These are phyloP conservation scores for Mortierella alpina DNA, from an alignment of 192 early-diverging fungal species.

Conservation along the genomic window DNA sequence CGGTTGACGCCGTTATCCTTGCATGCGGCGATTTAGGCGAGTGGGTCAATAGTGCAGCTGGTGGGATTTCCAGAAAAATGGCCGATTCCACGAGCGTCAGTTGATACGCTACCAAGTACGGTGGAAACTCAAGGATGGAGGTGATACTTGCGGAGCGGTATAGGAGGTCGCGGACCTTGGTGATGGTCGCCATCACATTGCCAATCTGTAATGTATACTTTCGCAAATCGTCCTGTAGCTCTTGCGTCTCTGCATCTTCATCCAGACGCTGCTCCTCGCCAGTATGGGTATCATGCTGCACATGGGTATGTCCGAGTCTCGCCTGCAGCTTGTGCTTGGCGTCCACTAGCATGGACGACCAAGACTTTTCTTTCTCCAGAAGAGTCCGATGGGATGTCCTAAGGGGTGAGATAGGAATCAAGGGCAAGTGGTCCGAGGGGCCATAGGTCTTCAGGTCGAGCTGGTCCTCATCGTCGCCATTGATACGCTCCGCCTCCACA, in stretches of 20 bases:
- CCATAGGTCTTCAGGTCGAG: conserved; percentile 33
- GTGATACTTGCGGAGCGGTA: conserved; percentile 61
- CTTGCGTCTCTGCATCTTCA: conserved; percentile 7
- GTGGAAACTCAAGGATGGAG: conserved; percentile 64
- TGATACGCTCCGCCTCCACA: conserved; percentile 60
- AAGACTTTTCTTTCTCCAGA: conserved; percentile 59
- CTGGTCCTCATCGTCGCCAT: conserved; percentile 46
- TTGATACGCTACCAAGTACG: conserved; percentile 73
- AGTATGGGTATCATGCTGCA: conserved; percentile 6
- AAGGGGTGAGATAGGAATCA: conserved; percentile 66
- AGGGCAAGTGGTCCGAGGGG: conserved; percentile 59
- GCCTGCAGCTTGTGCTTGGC: conserved; percentile 26
- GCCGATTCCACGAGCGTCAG: conserved; percentile 76
- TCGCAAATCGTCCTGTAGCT: conserved; percentile 51
- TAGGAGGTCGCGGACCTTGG: conserved; percentile 59
- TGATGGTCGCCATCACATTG: conserved; percentile 57
- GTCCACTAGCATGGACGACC: conserved; percentile 28
- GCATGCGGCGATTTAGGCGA: conserved; percentile 65
- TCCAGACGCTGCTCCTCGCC: not conserved
- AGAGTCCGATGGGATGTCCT: conserved; percentile 54
- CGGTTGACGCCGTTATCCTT: conserved; percentile 70
- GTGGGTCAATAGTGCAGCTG: conserved; percentile 65
- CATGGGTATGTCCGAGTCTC: conserved; percentile 22
- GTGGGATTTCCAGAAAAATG: conserved; percentile 72
- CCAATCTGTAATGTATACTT: conserved; percentile 54